Conservation (phyloP, 495 filamentous ascomycete species). For the Elasticomyces elasticus region DNA sequence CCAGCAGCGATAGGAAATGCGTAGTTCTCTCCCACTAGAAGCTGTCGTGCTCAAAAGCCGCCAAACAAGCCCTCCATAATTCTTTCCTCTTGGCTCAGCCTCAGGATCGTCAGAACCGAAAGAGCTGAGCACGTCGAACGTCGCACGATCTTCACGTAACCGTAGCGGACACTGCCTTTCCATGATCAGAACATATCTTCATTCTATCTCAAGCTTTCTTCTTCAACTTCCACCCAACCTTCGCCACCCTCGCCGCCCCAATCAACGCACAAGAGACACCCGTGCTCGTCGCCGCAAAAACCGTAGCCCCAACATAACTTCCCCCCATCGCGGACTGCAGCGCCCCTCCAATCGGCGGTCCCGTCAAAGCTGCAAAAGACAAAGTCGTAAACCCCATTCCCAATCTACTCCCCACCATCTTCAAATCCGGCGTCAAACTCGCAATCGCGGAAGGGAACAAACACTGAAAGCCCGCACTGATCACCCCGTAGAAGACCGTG, state of each 20-base stretch:
- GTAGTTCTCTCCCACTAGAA: too few species aligned
- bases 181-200: neutral
- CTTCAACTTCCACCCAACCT: conserved; percentile 9
- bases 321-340: conserved; percentile 27
- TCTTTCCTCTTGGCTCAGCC: too few species aligned
- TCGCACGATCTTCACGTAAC: too few species aligned
- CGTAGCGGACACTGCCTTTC: too few species aligned
- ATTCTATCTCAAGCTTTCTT: neutral
- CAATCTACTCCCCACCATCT: conserved; percentile 28
- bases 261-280: conserved; percentile 14
- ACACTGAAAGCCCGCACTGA: conserved; percentile 27
- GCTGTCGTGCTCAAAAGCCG: too few species aligned
- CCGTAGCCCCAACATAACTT: conserved; percentile 25
- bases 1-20: too few species aligned
- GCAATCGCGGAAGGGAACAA: conserved; percentile 28
- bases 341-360: conserved; percentile 32
- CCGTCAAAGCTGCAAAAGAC: conserved; percentile 28
- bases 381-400: conserved; percentile 33
- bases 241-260: conserved; percentile 1
- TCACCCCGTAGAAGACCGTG: conserved; percentile 27
- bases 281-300: conserved; percentile 25
- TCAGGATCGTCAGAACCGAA: too few species aligned
- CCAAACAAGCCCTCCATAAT: too few species aligned
- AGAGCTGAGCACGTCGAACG: too few species aligned
- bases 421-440: conserved; percentile 29